These are phyloP conservation scores for Kodamaea sagamina DNA, from an alignment of 805 yeast species.

Conservation along the genomic window DNA sequence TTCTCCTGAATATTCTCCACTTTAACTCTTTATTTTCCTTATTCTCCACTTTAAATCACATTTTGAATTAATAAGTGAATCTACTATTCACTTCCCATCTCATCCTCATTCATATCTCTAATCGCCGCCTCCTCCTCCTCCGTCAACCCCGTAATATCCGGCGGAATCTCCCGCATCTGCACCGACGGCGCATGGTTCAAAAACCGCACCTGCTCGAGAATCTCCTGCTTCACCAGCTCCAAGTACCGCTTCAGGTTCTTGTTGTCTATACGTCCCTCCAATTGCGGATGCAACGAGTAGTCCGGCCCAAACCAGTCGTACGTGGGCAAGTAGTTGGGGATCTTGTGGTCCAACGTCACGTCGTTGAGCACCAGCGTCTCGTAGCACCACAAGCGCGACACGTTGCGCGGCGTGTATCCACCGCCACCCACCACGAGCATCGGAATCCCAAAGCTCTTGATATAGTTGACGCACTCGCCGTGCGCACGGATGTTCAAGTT, in stretches of 20 bases:
- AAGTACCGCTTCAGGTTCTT: slow-evolving; percentile 80
- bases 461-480: slow-evolving; percentile 90
- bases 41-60: too few relatives aligned
- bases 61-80: too few relatives aligned
- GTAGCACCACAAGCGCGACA: slow-evolving; percentile 91
- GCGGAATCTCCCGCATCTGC: slow-evolving; percentile 88
- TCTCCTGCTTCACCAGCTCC: slow-evolving; percentile 72
- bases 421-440: slow-evolving; percentile 95
- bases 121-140: slow-evolving; percentile 44
- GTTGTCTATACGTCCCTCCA: slow-evolving; percentile 65
- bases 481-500: slow-evolving; percentile 90
- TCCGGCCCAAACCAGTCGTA: slow-evolving; percentile 89
- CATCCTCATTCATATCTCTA: slow-evolving; percentile 39
- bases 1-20: too few relatives aligned
- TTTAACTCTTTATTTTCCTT: background rate
- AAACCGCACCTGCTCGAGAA: slow-evolving; percentile 77
- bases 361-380: slow-evolving; percentile 84
- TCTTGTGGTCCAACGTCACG: slow-evolving; percentile 45
- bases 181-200: slow-evolving; percentile 94
- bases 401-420: slow-evolving; percentile 96
- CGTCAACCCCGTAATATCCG: slow-evolving; percentile 49
- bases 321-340: slow-evolving; percentile 73
- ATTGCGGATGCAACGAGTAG: slow-evolving; percentile 77
- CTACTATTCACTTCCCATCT: too few relatives aligned
- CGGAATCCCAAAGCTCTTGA: slow-evolving; percentile 87